These are phyloP conservation scores for Populus hybrid DNA, from an alignment of 441 rosid genomes.

Conservation along the genomic window DNA sequence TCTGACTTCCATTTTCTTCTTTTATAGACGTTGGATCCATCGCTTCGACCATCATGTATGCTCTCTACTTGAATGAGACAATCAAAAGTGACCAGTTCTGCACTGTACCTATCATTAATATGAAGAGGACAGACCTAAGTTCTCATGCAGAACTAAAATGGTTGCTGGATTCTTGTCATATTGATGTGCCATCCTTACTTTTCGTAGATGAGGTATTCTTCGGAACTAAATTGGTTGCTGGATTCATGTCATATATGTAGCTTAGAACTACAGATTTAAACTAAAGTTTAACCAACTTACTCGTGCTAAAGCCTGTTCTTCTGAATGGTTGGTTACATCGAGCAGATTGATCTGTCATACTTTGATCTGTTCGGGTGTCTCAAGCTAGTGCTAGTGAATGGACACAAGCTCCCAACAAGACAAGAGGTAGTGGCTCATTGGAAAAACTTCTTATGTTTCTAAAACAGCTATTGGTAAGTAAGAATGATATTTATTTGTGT, in stretches of 20 bases:
- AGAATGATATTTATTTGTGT: background rate
- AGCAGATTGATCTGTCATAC: conserved; percentile 62
- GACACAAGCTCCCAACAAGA: conserved; percentile 45
- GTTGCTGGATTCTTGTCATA: conserved; percentile 56
- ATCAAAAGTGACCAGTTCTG: conserved; percentile 39
- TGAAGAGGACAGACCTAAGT: conserved; percentile 44
- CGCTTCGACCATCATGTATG: conserved; percentile 51
- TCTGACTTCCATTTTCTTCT: background rate
- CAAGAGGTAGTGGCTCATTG: conserved; percentile 40
- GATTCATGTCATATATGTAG: no score
- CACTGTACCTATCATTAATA: conserved; percentile 61
- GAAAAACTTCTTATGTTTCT: background rate
- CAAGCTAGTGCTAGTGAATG: conserved; percentile 50
- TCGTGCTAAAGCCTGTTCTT: no score
- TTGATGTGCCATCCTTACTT: conserved; percentile 42
- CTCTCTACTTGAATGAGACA: conserved; percentile 47
- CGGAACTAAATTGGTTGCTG: no score
- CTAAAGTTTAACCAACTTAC: background rate
- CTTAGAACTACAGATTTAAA: no score
- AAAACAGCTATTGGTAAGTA: background rate
- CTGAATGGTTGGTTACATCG: conserved; percentile 12
- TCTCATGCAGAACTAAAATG: conserved; percentile 53
- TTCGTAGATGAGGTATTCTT: conserved; percentile 51
- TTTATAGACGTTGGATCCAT: conserved; percentile 49
- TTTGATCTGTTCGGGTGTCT: conserved; percentile 60